Evolutionary conservation across 257 asterid genomes (phyloP).

Genomic region (Solanum sitiens): DNA sequence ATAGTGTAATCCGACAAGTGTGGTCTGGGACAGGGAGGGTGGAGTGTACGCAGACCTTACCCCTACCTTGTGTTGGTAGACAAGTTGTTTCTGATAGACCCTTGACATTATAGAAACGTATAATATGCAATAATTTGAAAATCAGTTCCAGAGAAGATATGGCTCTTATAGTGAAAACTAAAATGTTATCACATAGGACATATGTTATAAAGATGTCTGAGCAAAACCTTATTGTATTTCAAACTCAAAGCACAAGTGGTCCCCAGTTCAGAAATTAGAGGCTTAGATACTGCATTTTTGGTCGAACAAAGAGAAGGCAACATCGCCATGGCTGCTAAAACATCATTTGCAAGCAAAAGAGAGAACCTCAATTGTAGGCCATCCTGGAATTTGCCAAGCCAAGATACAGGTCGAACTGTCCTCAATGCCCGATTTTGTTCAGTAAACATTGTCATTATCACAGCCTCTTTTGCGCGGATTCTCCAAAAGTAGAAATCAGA

Average conservation of each 20-base stretch:
- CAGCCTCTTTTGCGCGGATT: neutral
- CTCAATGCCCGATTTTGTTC: neutral
- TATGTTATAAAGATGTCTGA: neutral
- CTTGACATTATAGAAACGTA: no score
- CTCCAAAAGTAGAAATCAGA: neutral
- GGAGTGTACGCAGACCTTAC: no score
- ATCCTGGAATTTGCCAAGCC: neutral
- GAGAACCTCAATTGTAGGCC: neutral
- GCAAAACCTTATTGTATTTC: neutral
- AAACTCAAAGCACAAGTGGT: neutral
- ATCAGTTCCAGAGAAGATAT: neutral
- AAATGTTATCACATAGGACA: neutral
- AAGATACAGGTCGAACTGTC: neutral
- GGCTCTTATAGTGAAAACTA: neutral
- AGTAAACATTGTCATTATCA: neutral
- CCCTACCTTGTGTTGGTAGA: no score
- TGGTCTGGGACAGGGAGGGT: no score
- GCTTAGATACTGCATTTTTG: neutral
- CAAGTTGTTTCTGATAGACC: no score
- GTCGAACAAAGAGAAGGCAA: neutral
- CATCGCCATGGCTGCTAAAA: slow-evolving; percentile 12
- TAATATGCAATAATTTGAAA: neutral
- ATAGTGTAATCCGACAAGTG: no score
- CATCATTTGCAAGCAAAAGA: neutral
- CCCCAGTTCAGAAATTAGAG: neutral